A percentile compares a stretch with the other conserved stretches of the same genome.
Evolutionary conservation across 768 basidiomycete genomes (phyloP).

Genomic region (Dictyophora rubrovolvata): DNA sequence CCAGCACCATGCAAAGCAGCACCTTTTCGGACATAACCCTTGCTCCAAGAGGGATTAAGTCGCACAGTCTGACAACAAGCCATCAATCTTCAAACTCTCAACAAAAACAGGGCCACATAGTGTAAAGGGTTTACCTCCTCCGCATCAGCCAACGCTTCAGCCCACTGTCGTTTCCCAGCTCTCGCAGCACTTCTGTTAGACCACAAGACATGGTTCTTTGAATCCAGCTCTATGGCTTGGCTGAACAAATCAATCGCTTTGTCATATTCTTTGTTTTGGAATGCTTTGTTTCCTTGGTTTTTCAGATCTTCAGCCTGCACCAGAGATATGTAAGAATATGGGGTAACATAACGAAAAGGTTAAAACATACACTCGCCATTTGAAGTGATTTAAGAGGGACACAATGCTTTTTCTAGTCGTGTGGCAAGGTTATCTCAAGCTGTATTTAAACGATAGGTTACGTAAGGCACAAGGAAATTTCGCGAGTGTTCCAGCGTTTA

Average conservation of each 20-base stretch:
- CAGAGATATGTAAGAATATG: neutral
- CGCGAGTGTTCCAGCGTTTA: conserved; percentile 1
- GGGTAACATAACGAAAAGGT: neutral
- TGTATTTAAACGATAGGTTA: conserved; percentile 1
- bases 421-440: neutral
- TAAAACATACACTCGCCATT: conserved; percentile 2
- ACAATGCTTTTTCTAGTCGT: neutral
- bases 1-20: conserved; percentile 82
- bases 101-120: neutral
- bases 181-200: conserved; percentile 90
- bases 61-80: conserved; percentile 52
- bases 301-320: conserved; percentile 55
- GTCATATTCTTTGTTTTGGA: conserved; percentile 86
- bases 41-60: conserved; percentile 73
- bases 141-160: conserved; percentile 73
- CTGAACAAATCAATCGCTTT: conserved; percentile 76
- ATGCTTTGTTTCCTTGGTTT: conserved; percentile 92
- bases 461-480: conserved; percentile 2
- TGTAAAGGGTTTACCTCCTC: conserved; percentile 56
- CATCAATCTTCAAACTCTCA: neutral
- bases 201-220: conserved; percentile 78
- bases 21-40: conserved; percentile 86
- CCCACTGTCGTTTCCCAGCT: conserved; percentile 74
- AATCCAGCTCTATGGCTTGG: conserved; percentile 75
- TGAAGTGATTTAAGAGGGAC: neutral